Evolutionary conservation across 148 eudicot species (phyloP), one percentile per base, ranked within the genome.

Genomic region (Chenopodium album): DNA sequence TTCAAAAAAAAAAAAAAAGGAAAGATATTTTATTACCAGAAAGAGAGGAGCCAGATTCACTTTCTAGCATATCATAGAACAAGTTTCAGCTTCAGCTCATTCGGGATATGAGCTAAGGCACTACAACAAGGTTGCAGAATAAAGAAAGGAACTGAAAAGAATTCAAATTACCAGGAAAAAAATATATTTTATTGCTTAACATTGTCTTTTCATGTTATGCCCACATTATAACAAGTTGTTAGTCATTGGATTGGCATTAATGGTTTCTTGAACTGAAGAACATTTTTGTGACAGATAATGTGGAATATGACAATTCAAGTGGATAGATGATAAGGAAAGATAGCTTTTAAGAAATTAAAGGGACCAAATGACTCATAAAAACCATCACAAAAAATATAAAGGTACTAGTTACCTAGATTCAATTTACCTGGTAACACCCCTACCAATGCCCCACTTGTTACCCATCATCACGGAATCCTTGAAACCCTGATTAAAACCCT

Each of bases 341-440:
- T 68, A 65, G 41, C 54, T 67, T 34, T 16, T 13, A 71, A 31
- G 52, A 73, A 37, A 44, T 26, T 26, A 8, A 34, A 37, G 41
- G 52, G 67, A 26, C 14, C 29, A 47, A 22, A 56, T 22, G 65
- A n/a, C 32, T 31, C 5, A 52, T 37, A 59, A 67, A 20, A 65
- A 72, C 16, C 28, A 7, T 76, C 3, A 41, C 41, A 3, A 73
- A 50, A 16, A 46, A 59, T 59, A 17, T 5, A 37, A 37, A 37
- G 41, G 63, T 59, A 4, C 44, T 54, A 22, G n/a, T 37, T 71
- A 65, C 8, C 4, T 11, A 76, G 50, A 69, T 2, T 7, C n/a
- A 10, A 52, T 31, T 84, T 89, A 94, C 99, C 99, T 92, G 54
- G 95, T 90, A 75, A 94, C 78, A 41, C 99, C 99, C 82, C 97